Evolutionary conservation across 352 stramenopile species (phyloP), one percentile per base, ranked within the genome.

Genomic region (Globisporangium paroecandrum): DNA sequence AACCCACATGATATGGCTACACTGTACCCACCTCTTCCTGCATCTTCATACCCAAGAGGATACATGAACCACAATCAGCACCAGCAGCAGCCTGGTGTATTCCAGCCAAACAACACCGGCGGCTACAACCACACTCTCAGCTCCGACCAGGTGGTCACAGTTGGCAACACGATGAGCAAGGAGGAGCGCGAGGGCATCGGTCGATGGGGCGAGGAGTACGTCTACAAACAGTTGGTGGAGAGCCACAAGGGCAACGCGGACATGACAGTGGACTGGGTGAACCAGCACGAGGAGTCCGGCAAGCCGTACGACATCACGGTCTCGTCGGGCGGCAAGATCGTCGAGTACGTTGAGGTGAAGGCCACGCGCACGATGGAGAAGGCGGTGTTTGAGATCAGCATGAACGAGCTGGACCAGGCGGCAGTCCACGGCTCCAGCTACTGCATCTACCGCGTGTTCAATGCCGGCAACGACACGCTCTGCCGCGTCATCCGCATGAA

Each of bases 341-440:
- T 88, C 58, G 86, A 96, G 74, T 96, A 90, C 69, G 78, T 94
- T 34, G 88, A 96, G 66, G 88, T 96, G 53, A 96, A 96, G 63
- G 85, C 84, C 43, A 96, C 88, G 49, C 85, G 87, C 36, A 96
- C 87, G 24, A 93, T 91, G 80, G 88, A 96, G 70, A 96, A 96
- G 66, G 76, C 77, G 27, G 75, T 91, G 64, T 96, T 96, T 56
- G 88, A 96, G 82, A 96, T 96, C 72, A 94, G 85, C 63, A 90
- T 94, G 82, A 93, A 96, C 72, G 88, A 95, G 65, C 70, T 96
- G 67, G 86, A 96, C 70, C 81, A 92, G 61, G 88, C 88, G n/a
- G 76, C 76, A 20, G 77, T 87, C 6, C 85, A 91, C 69, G 88
- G 88, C 24, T 93, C 86, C 15, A 81, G 74, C 32, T 96, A 94